Percentiles rank a stretch among this genome's conserved stretches.
Evolutionary conservation across 305 asterid species (phyloP).

Genomic region (Solanum aculeatissimum): DNA sequence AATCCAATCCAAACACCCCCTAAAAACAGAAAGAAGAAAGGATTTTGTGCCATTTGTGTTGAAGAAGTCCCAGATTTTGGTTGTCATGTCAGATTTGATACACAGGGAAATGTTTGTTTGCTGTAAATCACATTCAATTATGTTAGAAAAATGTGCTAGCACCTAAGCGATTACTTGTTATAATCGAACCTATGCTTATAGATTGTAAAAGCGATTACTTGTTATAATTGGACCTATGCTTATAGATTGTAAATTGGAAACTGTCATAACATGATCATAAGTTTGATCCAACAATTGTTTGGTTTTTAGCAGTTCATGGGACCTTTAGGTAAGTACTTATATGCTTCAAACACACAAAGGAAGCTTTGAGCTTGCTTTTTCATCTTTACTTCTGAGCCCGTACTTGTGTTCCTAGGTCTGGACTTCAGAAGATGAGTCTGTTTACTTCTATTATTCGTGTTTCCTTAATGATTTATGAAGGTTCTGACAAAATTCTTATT

Average conservation of each 20-base stretch:
- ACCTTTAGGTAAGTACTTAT: background rate
- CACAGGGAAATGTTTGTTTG: background rate
- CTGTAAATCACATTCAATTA: background rate
- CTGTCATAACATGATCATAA: background rate
- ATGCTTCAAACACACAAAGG: background rate
- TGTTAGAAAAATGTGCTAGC: background rate
- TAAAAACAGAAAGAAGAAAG: background rate
- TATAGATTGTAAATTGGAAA: background rate
- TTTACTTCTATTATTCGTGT: background rate
- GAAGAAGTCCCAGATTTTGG: background rate
- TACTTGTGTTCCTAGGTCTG: background rate
- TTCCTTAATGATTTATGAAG: background rate
- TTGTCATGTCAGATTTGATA: background rate
- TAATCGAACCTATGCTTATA: background rate
- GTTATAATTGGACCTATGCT: background rate
- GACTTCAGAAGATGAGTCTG: background rate
- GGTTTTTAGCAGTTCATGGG: background rate
- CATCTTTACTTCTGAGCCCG: background rate
- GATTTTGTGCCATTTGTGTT: background rate
- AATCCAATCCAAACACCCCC: too few species aligned
- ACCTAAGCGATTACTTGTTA: background rate
- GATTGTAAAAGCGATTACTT: background rate
- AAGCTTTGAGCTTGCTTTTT: background rate
- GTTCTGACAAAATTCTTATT: background rate
- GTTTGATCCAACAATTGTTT: background rate